Evolutionary conservation across 1,284 basidiomycete genomes (phyloP).

Genomic region (Microbotryum saponariae): DNA sequence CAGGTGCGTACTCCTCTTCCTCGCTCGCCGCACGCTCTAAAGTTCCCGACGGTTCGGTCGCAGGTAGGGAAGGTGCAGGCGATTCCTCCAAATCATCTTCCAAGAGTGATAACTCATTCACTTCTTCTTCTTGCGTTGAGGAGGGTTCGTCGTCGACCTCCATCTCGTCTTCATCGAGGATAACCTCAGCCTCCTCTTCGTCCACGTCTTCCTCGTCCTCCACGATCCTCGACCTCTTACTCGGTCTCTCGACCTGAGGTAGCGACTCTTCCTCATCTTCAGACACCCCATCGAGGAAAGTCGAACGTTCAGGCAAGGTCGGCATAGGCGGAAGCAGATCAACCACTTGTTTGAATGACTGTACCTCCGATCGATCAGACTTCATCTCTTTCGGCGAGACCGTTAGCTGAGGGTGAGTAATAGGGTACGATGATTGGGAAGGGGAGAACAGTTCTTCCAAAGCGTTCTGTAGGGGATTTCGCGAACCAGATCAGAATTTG

Average conservation of each 20-base stretch:
- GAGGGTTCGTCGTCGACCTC: constrained; percentile 19
- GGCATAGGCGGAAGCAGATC: too few relatives aligned
- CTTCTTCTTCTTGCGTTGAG: constrained; percentile 36
- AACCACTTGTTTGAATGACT: too few relatives aligned
- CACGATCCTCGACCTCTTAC: constrained; percentile 12
- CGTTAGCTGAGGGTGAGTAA: constrained; percentile 9
- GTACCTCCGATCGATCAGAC: too few relatives aligned
- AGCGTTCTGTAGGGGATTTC: constrained; percentile 43
- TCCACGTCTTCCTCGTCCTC: not conserved
- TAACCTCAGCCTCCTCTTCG: not conserved
- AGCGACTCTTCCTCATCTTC: constrained; percentile 31
- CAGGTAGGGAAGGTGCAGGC: too few relatives aligned
- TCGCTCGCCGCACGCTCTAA: too few relatives aligned
- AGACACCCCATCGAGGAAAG: not conserved
- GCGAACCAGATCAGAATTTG: too few relatives aligned
- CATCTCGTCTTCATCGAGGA: constrained; percentile 18
- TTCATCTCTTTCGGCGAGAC: too few relatives aligned
- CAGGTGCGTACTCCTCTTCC: too few relatives aligned
- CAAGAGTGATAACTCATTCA: too few relatives aligned
- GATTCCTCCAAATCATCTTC: too few relatives aligned
- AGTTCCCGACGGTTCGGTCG: too few relatives aligned
- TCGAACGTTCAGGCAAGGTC: too few relatives aligned
- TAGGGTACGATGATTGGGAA: constrained; percentile 58
- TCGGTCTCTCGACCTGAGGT: constrained; percentile 3
- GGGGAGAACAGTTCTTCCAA: constrained; percentile 60